Evolutionary conservation across 2,329 filamentous ascomycete genomes (phyloP).

Genomic region (Delphinella strobiligena): DNA sequence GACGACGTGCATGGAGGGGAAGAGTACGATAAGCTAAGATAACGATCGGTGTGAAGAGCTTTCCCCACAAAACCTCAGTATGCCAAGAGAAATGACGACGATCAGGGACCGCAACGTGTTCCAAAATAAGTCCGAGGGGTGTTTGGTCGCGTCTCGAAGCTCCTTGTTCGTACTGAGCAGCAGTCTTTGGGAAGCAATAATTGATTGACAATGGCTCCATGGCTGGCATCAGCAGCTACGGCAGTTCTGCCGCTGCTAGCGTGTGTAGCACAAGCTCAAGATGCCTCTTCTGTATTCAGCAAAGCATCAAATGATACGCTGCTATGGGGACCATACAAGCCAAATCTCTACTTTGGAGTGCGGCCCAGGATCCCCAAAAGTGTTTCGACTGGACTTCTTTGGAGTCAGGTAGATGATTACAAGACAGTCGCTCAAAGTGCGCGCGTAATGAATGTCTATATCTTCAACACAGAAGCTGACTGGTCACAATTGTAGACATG

Average conservation of each 20-base stretch:
- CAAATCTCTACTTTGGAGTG: conserved; percentile 89
- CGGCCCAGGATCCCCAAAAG: conserved; percentile 72
- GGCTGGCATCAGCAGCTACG: conserved; percentile 8
- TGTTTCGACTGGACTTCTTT: conserved; percentile 72
- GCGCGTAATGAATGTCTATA: conserved; percentile 20
- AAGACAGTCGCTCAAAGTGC: conserved; percentile 61
- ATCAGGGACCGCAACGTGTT: conserved; percentile 1
- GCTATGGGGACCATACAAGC: conserved; percentile 90
- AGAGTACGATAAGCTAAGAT: neutral
- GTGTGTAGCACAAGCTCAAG: conserved; percentile 4
- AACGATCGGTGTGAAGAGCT: too few relatives aligned
- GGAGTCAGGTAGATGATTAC: conserved; percentile 76
- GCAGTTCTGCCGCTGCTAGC: conserved; percentile 7
- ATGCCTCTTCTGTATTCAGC: conserved; percentile 18
- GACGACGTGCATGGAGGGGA: too few relatives aligned
- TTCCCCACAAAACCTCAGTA: neutral
- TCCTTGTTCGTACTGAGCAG: neutral
- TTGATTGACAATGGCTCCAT: conserved; percentile 3
- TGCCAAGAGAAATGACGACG: conserved; percentile 1
- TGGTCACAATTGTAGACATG: conserved; percentile 48
- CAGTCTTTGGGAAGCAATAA: neutral
- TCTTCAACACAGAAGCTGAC: conserved; percentile 4
- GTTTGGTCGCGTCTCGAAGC: neutral
- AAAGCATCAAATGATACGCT: conserved; percentile 64
- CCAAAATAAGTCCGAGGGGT: neutral